Evolutionary conservation across 2,329 filamentous ascomycete genomes (phyloP), one percentile per base, ranked within the genome.

Genomic region (Alternaria ethzedia): DNA sequence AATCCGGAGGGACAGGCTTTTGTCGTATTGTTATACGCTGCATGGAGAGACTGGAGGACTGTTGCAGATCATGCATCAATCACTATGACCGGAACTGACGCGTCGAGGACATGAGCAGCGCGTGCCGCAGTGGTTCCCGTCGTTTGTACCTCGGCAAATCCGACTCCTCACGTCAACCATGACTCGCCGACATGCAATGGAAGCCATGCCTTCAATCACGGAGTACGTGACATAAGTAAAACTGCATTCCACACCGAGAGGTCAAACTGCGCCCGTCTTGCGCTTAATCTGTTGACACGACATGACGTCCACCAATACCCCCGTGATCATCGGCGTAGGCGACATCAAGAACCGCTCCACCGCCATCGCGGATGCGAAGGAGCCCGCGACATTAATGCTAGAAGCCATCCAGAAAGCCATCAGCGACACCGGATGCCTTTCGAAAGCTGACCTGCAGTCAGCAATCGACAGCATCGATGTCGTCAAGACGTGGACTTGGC

Each of bases 401-500:
- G 79, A 85, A 61, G 87, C 89, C 2, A 86, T 89, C 28, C 70
- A 77, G 4, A 74, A 74, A 15, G 86, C 88, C 2, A 71, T 90
- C 4, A 58, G 80, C 43, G 88, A 91, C 67, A 83, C 84, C 0
- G 76, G 74, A 1, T 68, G 82, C 9, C 69, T 74, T 12, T 69
- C 74, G 2, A 43, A 71, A 2, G 60, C 73, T 3, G 70, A 78
- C 0, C 72, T 89, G 0, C 81, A 82, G 63, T 70, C 79, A 0
- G 76, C 77, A 1, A 85, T 89, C 56, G 88, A 90, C 71, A 87
- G 85, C 67, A 81, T 91, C 49, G 81, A 85, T 46, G 84, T 90
- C 5, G 88, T 90, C 10, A 83, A 82, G 44, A 87, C 87, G 0
- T 91, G 89, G 89, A 90, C 89, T 0, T 90, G 89, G 89, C 84